A percentile compares a stretch with the other conserved stretches of the same genome.
Evolutionary conservation across 2,329 filamentous ascomycete genomes (phyloP).

Genomic region (Paecilomyces niveus): DNA sequence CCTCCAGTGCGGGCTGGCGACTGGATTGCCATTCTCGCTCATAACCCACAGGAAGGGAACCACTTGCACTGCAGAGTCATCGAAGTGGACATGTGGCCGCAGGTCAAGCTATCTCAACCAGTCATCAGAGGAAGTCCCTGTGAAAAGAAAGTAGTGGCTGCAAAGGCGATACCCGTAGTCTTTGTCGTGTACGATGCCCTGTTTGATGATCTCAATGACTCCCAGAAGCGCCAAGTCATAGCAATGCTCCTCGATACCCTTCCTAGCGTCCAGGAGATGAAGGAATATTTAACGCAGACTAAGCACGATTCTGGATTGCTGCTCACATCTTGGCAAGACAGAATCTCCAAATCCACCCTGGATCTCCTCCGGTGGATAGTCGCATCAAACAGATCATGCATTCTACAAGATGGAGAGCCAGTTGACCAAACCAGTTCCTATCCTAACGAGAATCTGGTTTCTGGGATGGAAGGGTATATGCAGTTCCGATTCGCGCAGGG

Average conservation of each 20-base stretch:
- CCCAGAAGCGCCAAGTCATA: constrained; percentile 24
- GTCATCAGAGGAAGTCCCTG: constrained; percentile 5
- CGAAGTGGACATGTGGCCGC: constrained; percentile 39
- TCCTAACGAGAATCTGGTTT: constrained; percentile 45
- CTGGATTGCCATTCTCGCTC: constrained; percentile 43
- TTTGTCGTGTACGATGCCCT: constrained; percentile 28
- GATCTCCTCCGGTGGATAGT: constrained; percentile 78
- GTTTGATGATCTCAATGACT: constrained; percentile 30
- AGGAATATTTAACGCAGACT: constrained; percentile 35
- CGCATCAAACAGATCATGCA: constrained; percentile 80
- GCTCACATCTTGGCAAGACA: constrained; percentile 49
- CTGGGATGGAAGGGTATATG: constrained; percentile 59
- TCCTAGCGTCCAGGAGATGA: constrained; percentile 34
- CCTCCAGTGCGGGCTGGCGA: constrained; percentile 40
- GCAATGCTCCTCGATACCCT: constrained; percentile 31
- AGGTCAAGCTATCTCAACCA: constrained; percentile 30
- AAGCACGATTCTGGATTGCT: constrained; percentile 28
- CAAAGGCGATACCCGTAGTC: constrained; percentile 4
- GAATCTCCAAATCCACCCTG: constrained; percentile 59
- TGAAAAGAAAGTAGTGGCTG: background rate
- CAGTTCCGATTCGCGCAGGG: constrained; percentile 88
- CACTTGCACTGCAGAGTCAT: constrained; percentile 45
- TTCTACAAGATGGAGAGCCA: constrained; percentile 61
- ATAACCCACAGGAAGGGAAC: constrained; percentile 1
- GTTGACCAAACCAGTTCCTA: constrained; percentile 5